Base-by-base conservation (phyloP, 2,329 filamentous ascomycete species). In the Epichloe scottii region DNA sequence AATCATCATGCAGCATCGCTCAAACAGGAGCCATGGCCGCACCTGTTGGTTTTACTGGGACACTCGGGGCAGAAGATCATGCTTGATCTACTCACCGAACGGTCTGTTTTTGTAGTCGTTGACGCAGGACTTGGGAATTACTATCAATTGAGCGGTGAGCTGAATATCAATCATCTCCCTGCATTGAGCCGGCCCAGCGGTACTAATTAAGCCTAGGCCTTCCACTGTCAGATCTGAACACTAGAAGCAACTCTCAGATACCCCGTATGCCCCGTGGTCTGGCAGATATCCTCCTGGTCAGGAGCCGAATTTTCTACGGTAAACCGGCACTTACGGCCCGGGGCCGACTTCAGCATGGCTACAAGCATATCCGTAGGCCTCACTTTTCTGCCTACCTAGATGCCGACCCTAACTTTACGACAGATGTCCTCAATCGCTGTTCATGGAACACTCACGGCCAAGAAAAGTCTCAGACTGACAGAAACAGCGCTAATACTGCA, bases 301-400 rank as follows among this genome's bases (percentile, higher is more conserved):
- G 90, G 53, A 89, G 80, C 61, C 81, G 89, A 19, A 94, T 96
- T 73, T 75, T 97, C 47, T 97, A 96, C 66, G 85, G 87, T 21
- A 82, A 81, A 58, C 80, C 89, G 19, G 76, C 79, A 2, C 70
- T 90, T 33, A 91, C 85, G 59, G 73, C 79, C 3, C 78, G 78
- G 57, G 84, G 85, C 3, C 67, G 73, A 8, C 76, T 93, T 7
- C 76, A 79, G 17, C 84, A 86, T 63, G 91, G 93, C 2, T 74
- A 95, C 50, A 81, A 82, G 56, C 86, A 87, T 63, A 88, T 88
- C 51, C 90, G 87, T 94, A 75, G 62, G 84, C 71, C 30, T 1
- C n/a, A 37, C 15, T 12, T 11, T 11, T 3, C 14, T 19, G 2
- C 30, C 21, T 12, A 30, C 21, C n/a, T n/a, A 8, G 14, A n/a